Conservation (phyloP, 2,329 filamentous ascomycete genomes). For the Botrytis byssoidea region DNA sequence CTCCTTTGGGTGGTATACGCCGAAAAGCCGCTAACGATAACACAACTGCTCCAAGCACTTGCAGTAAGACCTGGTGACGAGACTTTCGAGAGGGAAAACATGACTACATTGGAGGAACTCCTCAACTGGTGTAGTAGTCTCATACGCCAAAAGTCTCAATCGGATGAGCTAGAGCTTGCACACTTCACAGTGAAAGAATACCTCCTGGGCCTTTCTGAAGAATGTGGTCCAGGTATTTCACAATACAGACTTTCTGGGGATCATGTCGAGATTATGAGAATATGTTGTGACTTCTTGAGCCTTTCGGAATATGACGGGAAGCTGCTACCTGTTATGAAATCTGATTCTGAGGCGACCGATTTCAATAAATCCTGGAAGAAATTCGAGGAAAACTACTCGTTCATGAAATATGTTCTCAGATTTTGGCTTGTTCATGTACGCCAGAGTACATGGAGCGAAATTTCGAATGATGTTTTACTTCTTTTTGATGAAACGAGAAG, state of each 20-base stretch:
- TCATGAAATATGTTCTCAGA: background rate
- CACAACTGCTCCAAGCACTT: conserved; percentile 25
- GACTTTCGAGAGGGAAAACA: conserved; percentile 24
- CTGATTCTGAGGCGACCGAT: background rate
- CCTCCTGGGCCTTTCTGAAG: conserved; percentile 20
- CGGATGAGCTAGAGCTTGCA: conserved; percentile 27
- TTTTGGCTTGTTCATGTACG: accelerated
- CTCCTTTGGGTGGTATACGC: conserved; percentile 27
- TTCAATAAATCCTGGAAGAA: background rate
- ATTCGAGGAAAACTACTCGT: background rate
- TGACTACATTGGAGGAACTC: conserved; percentile 29
- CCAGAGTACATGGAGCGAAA: background rate
- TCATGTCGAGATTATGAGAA: background rate
- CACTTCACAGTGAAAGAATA: conserved; percentile 37
- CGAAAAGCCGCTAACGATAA: background rate
- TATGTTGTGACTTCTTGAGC: background rate
- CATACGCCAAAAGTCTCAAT: conserved; percentile 23
- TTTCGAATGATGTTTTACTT: background rate
- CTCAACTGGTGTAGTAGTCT: conserved; percentile 33
- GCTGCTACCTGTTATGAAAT: background rate
- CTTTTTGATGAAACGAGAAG: background rate
- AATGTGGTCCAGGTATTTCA: background rate
- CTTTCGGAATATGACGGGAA: background rate
- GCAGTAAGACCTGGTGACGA: conserved; percentile 22
- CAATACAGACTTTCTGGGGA: conserved; percentile 18